phyloP scores from a whole-genome alignment of 371 early-diverging fungal genomes.

The Mucor piriformis region DNA sequence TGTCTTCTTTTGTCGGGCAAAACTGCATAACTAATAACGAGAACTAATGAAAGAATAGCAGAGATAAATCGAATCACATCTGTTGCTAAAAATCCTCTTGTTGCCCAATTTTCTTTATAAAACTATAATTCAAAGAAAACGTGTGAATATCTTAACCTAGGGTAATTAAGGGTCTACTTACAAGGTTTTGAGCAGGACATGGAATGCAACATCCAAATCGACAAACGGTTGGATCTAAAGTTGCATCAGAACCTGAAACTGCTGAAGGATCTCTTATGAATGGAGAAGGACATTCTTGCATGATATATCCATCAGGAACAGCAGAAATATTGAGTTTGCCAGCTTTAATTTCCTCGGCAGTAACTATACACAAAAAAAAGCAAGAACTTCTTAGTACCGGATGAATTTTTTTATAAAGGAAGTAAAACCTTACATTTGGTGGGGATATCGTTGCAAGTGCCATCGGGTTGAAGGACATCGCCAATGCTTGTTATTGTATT shows the following conservation, averaged over 20 bases:
- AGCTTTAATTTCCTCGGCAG: constrained; percentile 12
- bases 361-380: constrained; percentile 8
- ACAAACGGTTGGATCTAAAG: constrained; percentile 14
- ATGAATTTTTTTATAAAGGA: no score
- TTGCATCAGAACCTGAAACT: background rate
- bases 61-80: constrained; percentile 59
- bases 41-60: constrained; percentile 48
- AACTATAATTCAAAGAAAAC: constrained; percentile 30
- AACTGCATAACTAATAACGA: constrained; percentile 60
- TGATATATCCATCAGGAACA: constrained; percentile 19
- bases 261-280: constrained; percentile 25
- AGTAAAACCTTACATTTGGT: constrained; percentile 20
- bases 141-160: no score
- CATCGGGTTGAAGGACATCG: constrained; percentile 13
- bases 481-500: constrained; percentile 7
- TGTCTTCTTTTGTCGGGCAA: constrained; percentile 70
- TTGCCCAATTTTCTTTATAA: constrained; percentile 52
- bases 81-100: constrained; percentile 53
- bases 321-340: constrained; percentile 19
- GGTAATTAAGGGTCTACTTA: no score
- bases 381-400: background rate
- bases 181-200: constrained; percentile 30
- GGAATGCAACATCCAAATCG: constrained; percentile 31
- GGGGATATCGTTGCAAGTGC: constrained; percentile 22
- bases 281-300: constrained; percentile 24